Percentiles rank a stretch among this genome's conserved stretches.
Evolutionary conservation across 176 grass and related monocot genomes (phyloP).

Genomic region (Leersia perrieri): DNA sequence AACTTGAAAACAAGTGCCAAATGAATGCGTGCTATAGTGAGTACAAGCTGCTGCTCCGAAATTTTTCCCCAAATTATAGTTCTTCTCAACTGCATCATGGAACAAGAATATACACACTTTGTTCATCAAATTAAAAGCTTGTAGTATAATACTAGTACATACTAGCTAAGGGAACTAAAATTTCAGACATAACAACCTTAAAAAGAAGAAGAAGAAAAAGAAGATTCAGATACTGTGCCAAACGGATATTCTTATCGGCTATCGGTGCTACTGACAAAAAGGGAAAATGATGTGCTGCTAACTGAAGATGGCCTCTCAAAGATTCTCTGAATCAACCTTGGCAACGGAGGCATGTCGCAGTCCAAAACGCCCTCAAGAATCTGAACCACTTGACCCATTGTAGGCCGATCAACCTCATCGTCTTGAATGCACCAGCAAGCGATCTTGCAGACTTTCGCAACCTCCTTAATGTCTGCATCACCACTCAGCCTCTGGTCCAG

Average conservation of each 20-base stretch:
- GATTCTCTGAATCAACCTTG: slow-evolving; percentile 26
- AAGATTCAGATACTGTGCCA: background rate
- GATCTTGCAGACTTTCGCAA: slow-evolving; percentile 44
- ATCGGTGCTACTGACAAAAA: background rate
- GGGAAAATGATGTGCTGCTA: background rate
- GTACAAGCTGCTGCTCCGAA: no score
- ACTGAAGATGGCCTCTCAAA: background rate
- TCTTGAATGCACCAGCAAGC: slow-evolving; percentile 66
- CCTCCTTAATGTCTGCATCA: slow-evolving; percentile 10
- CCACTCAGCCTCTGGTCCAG: slow-evolving; percentile 26
- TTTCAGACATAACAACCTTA: background rate
- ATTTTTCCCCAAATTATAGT: no score
- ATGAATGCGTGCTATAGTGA: background rate
- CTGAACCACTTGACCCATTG: slow-evolving; percentile 48
- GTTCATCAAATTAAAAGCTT: background rate
- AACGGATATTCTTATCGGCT: background rate
- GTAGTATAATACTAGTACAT: background rate
- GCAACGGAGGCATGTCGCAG: slow-evolving; percentile 34
- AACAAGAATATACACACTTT: background rate
- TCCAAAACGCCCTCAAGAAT: slow-evolving; percentile 33
- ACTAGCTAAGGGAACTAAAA: background rate
- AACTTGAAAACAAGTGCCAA: background rate
- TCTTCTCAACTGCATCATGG: no score
- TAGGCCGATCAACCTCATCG: slow-evolving; percentile 33
- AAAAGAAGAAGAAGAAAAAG: background rate